Conservation (phyloP, 306 rosid genomes). For the Cucurbita ficifolia region DNA sequence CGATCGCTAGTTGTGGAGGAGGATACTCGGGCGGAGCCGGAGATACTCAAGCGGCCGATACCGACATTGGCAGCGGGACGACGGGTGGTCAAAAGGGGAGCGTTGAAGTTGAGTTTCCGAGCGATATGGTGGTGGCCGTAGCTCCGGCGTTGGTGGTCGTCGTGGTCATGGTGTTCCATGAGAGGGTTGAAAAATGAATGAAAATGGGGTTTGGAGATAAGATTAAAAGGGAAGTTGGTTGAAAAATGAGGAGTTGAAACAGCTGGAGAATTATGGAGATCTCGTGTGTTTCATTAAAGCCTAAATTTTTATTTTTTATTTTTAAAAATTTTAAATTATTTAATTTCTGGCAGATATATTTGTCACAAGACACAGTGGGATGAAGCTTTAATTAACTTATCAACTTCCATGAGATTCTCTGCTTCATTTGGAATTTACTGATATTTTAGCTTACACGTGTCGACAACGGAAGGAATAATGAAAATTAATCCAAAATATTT, state of each 20-base stretch:
- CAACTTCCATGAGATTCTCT: not conserved
- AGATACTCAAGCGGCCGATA: not conserved
- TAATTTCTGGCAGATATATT: not conserved
- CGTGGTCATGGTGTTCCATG: slow-evolving; percentile 12
- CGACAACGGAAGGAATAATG: too few species aligned
- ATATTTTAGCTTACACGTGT: not conserved
- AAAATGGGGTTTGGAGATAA: not conserved
- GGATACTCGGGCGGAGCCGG: not conserved
- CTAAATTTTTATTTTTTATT: not conserved
- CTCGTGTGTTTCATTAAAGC: slow-evolving; percentile 35
- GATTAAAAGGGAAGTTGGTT: slow-evolving; percentile 16
- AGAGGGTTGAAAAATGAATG: not conserved
- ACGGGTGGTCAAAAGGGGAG: slow-evolving; percentile 56
- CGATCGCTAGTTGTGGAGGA: slow-evolving; percentile 18
- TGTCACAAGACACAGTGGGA: not conserved
- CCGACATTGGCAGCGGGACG: slow-evolving; percentile 7
- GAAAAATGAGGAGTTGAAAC: slow-evolving; percentile 22
- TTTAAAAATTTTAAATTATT: too few species aligned
- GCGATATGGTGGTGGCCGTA: slow-evolving; percentile 14
- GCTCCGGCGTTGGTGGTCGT: slow-evolving; percentile 11
- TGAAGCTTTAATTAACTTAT: not conserved
- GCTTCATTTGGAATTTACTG: not conserved
- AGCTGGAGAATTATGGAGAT: slow-evolving; percentile 34
- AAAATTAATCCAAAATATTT: too few species aligned
- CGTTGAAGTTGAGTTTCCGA: slow-evolving; percentile 53